Percentiles rank a stretch among this genome's conserved stretches.
phyloP scores from a whole-genome alignment of 2,329 filamentous ascomycete genomes.

The Fusarium sp. region DNA sequence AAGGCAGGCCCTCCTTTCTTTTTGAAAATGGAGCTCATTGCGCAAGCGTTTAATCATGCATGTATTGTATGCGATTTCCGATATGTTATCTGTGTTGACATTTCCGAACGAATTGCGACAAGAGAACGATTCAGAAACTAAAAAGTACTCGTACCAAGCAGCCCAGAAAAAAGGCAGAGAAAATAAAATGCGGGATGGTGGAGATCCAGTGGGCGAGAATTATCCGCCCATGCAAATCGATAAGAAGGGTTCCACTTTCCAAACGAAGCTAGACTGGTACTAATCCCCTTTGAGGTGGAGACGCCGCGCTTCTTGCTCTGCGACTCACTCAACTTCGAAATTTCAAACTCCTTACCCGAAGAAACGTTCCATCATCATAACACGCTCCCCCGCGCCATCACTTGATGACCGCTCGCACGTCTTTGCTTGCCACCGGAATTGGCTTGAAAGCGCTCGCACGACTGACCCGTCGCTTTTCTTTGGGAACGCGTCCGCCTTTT shows the following conservation, averaged over 20 bases:
- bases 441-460: constrained; percentile 47
- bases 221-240: constrained; percentile 50
- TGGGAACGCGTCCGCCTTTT: constrained; percentile 55
- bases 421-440: constrained; percentile 49
- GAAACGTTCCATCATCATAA: constrained; percentile 49
- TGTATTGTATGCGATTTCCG: constrained; percentile 16
- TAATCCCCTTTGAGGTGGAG: constrained; percentile 42
- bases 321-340: constrained; percentile 57
- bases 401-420: constrained; percentile 51
- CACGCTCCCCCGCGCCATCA: constrained; percentile 46
- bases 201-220: constrained; percentile 43
- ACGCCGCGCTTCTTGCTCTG: constrained; percentile 49
- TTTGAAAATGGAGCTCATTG: constrained; percentile 75
- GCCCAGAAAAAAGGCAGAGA: constrained; percentile 43
- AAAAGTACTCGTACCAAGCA: constrained; percentile 36
- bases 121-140: constrained; percentile 8
- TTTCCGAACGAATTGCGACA: constrained; percentile 17
- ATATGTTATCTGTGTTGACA: constrained; percentile 28
- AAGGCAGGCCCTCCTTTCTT: constrained; percentile 72
- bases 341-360: constrained; percentile 56
- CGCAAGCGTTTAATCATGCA: constrained; percentile 41
- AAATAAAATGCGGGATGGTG: constrained; percentile 48
- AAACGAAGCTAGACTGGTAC: constrained; percentile 48
- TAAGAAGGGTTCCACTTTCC: constrained; percentile 41
- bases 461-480: constrained; percentile 44